Base-by-base conservation (phyloP, 1,139 yeast species). In the Geotrichum siamense region DNA sequence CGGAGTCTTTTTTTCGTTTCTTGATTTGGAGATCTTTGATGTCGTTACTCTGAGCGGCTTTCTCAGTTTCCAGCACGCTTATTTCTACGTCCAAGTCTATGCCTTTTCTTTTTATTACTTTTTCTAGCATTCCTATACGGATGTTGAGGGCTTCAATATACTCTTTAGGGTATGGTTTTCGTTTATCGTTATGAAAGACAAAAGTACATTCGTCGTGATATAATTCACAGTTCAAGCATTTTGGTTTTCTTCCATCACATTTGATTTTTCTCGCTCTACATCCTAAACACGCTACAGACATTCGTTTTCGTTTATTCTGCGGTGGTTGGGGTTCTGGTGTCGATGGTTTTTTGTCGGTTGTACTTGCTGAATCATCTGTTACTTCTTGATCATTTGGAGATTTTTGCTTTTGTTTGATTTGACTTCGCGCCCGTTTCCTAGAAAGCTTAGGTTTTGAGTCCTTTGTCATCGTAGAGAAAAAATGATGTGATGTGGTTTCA, bases 161-260 rank as follows among this genome's bases (percentile, higher is more conserved):
- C 31, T 48, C 49, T 32, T 46, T 48, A 5, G 50, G 50, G 25
- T 48, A 48, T n/a, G 50, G 50, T 28, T 47, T 48, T 21, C 50
- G 41, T 37, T 48, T 48, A 41, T 48, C 50, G 29, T 48, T 48
- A 25, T 48, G 50, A 22, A 44, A 37, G n/a, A 39, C 45, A 38
- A 43, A 48, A 3, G 45, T 39, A 35, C 50, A 48, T n/a, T 45
- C 43, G 19, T 48, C 48, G 23, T 74, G 73, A 35, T 77, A 70
- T 43, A 80, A 68, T 53, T 75, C 79, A 58, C 86, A 79, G 56
- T 79, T 79, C 55, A 64, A 69, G 55, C 85, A 79, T 44, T 67
- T 67, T 1, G 84, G 84, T 53, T 76, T 78, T 22, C 79, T 60
- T 58, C 78, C 83, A 56, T 78, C 83, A 62, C 83, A 78, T 41